phyloP scores from a whole-genome alignment of 208 protist species.

The Crithidia thermophila region DNA sequence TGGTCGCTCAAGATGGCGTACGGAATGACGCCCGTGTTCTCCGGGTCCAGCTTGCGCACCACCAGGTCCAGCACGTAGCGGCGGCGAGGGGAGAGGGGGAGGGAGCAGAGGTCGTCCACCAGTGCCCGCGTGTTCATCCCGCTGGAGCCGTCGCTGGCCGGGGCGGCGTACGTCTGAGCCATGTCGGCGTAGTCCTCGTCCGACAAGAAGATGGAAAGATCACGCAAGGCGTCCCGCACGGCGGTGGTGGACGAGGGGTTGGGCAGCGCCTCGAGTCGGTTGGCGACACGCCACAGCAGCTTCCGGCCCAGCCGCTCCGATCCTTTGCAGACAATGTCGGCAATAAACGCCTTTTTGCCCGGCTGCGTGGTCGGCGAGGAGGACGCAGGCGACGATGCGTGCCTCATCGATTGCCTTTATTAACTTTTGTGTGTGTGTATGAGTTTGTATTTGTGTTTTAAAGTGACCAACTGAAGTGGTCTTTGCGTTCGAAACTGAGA shows the following conservation, averaged over 20 bases:
- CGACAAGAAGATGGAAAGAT: conserved; percentile 63
- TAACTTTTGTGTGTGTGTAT: not conserved
- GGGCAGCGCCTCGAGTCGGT: conserved; percentile 35
- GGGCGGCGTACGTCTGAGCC: conserved; percentile 25
- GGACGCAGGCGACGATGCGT: conserved; percentile 1
- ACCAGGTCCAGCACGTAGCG: conserved; percentile 69
- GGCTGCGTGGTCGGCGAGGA: conserved; percentile 29
- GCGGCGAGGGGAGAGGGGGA: conserved; percentile 52
- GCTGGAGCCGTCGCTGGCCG: not conserved
- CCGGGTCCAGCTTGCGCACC: conserved; percentile 58
- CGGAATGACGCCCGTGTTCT: conserved; percentile 46
- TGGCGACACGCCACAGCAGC: conserved; percentile 66
- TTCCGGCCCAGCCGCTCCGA: conserved; percentile 70
- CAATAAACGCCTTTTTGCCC: conserved; percentile 23
- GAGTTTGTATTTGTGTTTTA: too few species aligned
- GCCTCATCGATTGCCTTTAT: conserved; percentile 1
- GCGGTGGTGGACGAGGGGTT: conserved; percentile 24
- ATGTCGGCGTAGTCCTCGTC: conserved; percentile 61
- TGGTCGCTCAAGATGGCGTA: conserved; percentile 40
- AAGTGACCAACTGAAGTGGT: too few species aligned
- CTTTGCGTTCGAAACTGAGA: too few species aligned
- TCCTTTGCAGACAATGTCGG: conserved; percentile 54
- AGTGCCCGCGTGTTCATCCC: conserved; percentile 36
- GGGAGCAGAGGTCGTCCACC: conserved; percentile 41
- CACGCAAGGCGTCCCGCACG: conserved; percentile 69